Evolutionary conservation across 371 early-diverging fungal genomes (phyloP), one percentile per base, ranked within the genome.

Genomic region (Mortierella sp.): DNA sequence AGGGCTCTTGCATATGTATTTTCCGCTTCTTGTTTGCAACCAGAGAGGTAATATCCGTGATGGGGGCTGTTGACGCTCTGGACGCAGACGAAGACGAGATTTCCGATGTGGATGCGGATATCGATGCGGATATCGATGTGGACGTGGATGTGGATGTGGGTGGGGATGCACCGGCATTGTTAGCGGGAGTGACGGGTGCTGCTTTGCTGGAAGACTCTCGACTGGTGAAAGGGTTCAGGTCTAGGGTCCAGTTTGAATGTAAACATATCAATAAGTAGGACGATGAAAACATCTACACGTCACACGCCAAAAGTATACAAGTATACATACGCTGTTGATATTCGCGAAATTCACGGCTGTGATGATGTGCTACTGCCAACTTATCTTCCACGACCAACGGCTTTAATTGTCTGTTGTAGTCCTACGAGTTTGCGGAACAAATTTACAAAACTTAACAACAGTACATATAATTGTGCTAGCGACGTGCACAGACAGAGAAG

Each of bases 1-100:
- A 63, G 4, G 63, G 63, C 63, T 63, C 63, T 49, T 63, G 10
- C 63, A 63, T 47, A 16, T 63, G 63, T 45, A 63, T 63, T 63
- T 45, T 63, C 16, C 63, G 24, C 49, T 49, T 63, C 63, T 63
- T 63, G 5, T 47, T 63, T 45, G 63, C 49, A 49, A 49, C 63
- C 26, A 60, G 18, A 39, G 61, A 60, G 61, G 37, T 39, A 37
- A 60, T 60, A 60, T 60, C 37, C 61, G 39, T 60, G 61, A 37
- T 60, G 61, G 32, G 39, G 26, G 61, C 57, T 57, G 57, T 28
- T 57, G 57, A 57, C 26, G 57, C 57, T 57, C 9, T 57, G 30
- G 57, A 22, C 51, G 51, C 51, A 22, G 51, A 51, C 5, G 16
- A 51, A 51, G 51, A 51, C 16, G 57, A 22, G 37, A 35, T 60